Evolutionary conservation across 2,329 filamentous ascomycete genomes (phyloP).

Genomic region (Colletotrichum sp.): DNA sequence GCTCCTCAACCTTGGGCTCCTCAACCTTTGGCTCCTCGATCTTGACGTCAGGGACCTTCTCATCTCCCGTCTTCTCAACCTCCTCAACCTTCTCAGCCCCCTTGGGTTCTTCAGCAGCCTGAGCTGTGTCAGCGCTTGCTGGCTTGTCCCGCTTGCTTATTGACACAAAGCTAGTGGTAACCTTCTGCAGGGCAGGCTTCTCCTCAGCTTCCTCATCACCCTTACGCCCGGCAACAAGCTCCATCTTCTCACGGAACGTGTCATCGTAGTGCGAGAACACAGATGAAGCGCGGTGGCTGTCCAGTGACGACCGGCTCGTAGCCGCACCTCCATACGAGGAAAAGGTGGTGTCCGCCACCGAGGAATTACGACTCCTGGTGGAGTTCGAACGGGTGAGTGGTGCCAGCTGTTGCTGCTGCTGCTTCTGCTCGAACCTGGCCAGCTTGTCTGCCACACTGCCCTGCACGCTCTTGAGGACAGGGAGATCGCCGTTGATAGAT

Average conservation of each 20-base stretch:
- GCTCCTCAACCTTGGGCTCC: no score
- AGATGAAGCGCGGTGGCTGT: conserved; percentile 11
- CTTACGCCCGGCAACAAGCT: not conserved
- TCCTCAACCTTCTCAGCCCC: not conserved
- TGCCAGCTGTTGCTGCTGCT: not conserved
- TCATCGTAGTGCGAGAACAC: conserved; percentile 18
- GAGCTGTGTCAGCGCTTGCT: not conserved
- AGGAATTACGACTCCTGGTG: conserved; percentile 1
- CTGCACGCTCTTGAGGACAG: conserved; percentile 8
- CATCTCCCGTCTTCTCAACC: not conserved
- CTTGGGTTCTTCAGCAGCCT: not conserved
- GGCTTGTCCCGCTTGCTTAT: not conserved
- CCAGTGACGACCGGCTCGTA: conserved; percentile 6
- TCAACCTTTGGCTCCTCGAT: not conserved
- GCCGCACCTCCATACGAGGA: not conserved
- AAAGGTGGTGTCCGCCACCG: conserved; percentile 10
- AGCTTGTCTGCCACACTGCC: conserved; percentile 14
- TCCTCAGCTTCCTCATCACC: not conserved
- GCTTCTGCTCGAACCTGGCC: conserved; percentile 8
- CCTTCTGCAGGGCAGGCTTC: not conserved
- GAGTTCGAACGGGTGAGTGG: conserved; percentile 7
- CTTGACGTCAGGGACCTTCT: not conserved
- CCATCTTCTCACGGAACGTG: conserved; percentile 18
- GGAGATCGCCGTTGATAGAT: not conserved
- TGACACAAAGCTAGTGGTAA: conserved; percentile 1